Evolutionary conservation across 2,329 filamentous ascomycete genomes (phyloP).

Genomic region (Apiospora koreana): DNA sequence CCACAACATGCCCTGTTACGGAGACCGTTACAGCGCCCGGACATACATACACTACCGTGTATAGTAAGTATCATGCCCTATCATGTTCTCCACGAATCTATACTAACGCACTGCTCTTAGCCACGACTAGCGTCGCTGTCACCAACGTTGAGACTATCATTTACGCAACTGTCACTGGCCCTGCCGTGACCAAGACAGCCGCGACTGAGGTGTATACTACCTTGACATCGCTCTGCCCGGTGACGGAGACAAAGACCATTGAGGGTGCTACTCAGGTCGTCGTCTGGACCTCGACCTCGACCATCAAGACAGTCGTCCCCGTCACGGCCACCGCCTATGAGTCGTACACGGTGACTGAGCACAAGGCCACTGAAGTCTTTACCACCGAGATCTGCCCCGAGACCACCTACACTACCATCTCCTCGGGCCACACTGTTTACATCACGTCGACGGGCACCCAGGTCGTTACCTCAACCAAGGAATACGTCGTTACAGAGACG

Average conservation of each 20-base stretch:
- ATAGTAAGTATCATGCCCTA: slow-evolving; percentile 23
- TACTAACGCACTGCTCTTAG: background rate
- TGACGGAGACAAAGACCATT: slow-evolving; percentile 46
- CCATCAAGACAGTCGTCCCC: slow-evolving; percentile 27
- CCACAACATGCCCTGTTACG: slow-evolving; percentile 36
- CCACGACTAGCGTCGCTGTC: slow-evolving; percentile 38
- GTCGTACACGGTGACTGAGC: slow-evolving; percentile 32
- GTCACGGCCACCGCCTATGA: slow-evolving; percentile 28
- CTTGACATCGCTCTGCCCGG: slow-evolving; percentile 44
- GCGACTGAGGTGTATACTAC: slow-evolving; percentile 42
- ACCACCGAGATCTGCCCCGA: slow-evolving; percentile 41
- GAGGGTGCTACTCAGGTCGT: slow-evolving; percentile 41
- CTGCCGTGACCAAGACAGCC: slow-evolving; percentile 38
- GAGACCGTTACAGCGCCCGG: slow-evolving; percentile 39
- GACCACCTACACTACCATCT: slow-evolving; percentile 44
- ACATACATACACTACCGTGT: slow-evolving; percentile 40
- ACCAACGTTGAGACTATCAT: slow-evolving; percentile 32
- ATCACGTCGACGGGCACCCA: slow-evolving; percentile 44
- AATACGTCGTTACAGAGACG: slow-evolving; percentile 41
- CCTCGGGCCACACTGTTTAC: slow-evolving; percentile 40
- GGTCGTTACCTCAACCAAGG: slow-evolving; percentile 39
- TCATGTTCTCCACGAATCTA: background rate
- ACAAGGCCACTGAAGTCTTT: slow-evolving; percentile 32
- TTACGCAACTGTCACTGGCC: slow-evolving; percentile 36
- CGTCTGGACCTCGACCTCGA: slow-evolving; percentile 41